Percentiles rank a stretch among this genome's conserved stretches.
Conservation (phyloP, 106 monocot species). For the Iris macrosiphon region DNA sequence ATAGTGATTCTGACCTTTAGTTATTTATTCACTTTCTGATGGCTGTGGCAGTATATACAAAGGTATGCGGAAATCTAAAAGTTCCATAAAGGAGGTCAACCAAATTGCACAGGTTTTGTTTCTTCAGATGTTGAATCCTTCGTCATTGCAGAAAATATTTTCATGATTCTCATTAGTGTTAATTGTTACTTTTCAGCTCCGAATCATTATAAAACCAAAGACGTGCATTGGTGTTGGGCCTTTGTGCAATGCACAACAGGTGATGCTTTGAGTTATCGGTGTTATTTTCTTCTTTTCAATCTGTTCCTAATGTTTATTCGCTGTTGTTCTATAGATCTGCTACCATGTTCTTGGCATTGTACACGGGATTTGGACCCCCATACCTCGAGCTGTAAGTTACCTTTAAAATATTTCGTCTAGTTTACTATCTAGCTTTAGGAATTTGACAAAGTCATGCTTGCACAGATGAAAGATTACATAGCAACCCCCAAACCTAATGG, state of each 20-base stretch:
- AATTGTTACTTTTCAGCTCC: slow-evolving; percentile 49
- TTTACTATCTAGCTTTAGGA: slow-evolving; percentile 1
- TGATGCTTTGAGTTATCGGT: slow-evolving; percentile 7
- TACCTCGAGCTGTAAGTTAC: slow-evolving; percentile 89
- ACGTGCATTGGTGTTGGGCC: slow-evolving; percentile 66
- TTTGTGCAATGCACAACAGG: slow-evolving; percentile 88
- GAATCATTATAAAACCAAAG: slow-evolving; percentile 80
- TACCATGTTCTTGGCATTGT: slow-evolving; percentile 98
- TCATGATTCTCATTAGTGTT: not conserved
- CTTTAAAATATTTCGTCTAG: slow-evolving; percentile 2
- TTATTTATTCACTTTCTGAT: slow-evolving; percentile 9
- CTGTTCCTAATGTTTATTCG: not conserved
- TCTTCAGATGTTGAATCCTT: not conserved
- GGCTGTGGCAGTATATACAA: slow-evolving; percentile 69
- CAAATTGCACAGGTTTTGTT: slow-evolving; percentile 90
- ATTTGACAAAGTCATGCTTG: not conserved
- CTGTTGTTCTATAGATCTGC: slow-evolving; percentile 78
- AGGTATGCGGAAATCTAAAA: slow-evolving; percentile 69
- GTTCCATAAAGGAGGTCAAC: slow-evolving; percentile 82
- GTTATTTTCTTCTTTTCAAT: not conserved
- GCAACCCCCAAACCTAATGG: slow-evolving; percentile 98
- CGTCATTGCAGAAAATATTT: not conserved
- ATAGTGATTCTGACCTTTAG: too few relatives aligned
- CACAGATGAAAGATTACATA: slow-evolving; percentile 95
- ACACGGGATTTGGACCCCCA: slow-evolving; percentile 95